Percentiles rank a stretch among this genome's conserved stretches.
phyloP scores from a whole-genome alignment of 768 basidiomycete species.

The Pholiota molesta region DNA sequence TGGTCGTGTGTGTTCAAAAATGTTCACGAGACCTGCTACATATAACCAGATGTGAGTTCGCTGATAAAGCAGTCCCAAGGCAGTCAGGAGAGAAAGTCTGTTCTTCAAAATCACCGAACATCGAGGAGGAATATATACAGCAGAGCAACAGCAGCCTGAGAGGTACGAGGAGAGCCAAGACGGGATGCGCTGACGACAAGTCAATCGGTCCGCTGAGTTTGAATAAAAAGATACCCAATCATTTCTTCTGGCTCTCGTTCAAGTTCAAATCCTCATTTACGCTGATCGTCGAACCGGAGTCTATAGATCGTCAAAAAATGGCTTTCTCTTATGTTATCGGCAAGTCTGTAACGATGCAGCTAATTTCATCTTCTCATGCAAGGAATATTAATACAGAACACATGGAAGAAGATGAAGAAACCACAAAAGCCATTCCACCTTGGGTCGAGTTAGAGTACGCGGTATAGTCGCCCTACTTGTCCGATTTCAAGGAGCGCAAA shows the following conservation, averaged over 20 bases:
- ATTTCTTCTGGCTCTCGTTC: not conserved
- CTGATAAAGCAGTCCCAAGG: too few species aligned
- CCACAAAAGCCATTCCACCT: constrained; percentile 68
- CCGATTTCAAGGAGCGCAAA: not conserved
- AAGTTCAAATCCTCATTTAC: not conserved
- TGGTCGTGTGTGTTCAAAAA: too few species aligned
- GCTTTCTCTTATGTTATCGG: constrained; percentile 61
- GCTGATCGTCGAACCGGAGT: not conserved
- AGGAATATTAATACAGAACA: constrained; percentile 72
- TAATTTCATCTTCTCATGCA: not conserved
- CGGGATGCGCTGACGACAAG: too few species aligned
- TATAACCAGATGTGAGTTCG: too few species aligned
- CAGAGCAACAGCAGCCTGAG: too few species aligned
- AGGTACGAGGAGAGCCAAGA: too few species aligned
- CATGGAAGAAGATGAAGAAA: constrained; percentile 92
- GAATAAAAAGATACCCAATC: not conserved
- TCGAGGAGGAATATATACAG: too few species aligned
- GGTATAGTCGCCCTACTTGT: constrained; percentile 37
- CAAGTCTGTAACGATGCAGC: constrained; percentile 21
- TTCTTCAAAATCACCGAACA: too few species aligned
- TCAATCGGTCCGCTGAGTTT: not conserved
- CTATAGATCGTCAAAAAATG: constrained; percentile 32
- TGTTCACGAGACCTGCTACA: too few species aligned
- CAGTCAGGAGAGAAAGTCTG: too few species aligned
- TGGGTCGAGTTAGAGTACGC: constrained; percentile 96